These are phyloP conservation scores for Colletotrichum sp. DNA, from an alignment of 2,329 filamentous ascomycete species.

Conservation along the genomic window DNA sequence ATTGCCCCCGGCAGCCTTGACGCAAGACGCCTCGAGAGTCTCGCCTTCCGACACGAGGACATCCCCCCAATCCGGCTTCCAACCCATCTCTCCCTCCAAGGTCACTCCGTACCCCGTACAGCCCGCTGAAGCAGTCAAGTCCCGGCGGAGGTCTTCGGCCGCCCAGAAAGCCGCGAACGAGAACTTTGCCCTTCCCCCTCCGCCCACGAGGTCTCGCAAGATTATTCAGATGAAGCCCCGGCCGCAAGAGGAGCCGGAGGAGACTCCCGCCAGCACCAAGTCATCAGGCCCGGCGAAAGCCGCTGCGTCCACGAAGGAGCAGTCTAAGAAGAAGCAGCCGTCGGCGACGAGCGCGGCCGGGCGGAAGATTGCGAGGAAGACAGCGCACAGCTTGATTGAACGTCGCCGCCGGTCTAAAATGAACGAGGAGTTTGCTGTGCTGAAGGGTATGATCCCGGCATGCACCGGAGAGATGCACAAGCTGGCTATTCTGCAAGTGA, in stretches of 20 bases:
- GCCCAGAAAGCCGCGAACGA: conserved; percentile 55
- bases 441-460: conserved; percentile 95
- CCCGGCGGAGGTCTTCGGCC: conserved; percentile 56
- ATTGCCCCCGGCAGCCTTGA: conserved; percentile 78
- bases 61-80: conserved; percentile 24
- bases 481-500: conserved; percentile 88
- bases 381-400: conserved; percentile 95
- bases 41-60: conserved; percentile 45
- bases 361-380: conserved; percentile 95
- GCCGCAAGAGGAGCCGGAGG: conserved; percentile 42
- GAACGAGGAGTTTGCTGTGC: conserved; percentile 95
- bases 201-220: conserved; percentile 89
- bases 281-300: conserved; percentile 16
- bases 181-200: conserved; percentile 84
- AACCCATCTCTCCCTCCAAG: conserved; percentile 21
- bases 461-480: conserved; percentile 99
- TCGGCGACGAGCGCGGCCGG: conserved; percentile 81
- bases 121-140: conserved; percentile 56
- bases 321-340: conserved; percentile 76
- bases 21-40: conserved; percentile 49
- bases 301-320: conserved; percentile 19
- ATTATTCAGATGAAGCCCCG: conserved; percentile 97
- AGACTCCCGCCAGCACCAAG: conserved; percentile 22
- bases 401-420: conserved; percentile 90
- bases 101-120: conserved; percentile 48